Evolutionary conservation across 2,329 filamentous ascomycete species (phyloP), one percentile per base, ranked within the genome.

Genomic region (Pseudogymnoascus sp.): DNA sequence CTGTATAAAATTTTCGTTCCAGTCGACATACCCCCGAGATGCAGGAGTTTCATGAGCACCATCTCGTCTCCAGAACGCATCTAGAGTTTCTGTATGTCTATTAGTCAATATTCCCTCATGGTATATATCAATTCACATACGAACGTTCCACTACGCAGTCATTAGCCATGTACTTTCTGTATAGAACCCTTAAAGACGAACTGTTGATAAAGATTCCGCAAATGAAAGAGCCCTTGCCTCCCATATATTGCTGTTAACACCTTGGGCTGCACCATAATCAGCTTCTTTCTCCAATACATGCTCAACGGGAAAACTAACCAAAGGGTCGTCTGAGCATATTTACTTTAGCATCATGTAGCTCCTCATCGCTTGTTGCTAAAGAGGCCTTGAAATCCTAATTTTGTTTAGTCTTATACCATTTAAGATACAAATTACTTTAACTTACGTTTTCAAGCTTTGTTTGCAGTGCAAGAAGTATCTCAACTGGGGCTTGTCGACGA

Each of bases 1-100:
- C 43, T 59, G 37, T 60, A 66, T 66, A 24, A 66, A 62, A 2
- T 65, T 60, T 60, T 33, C 61, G 14, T 66, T 66, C 61, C 63
- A 66, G 16, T 66, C 38, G n/a, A 41, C 50, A 14, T 37, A 53
- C 53, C n/a, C 11, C 24, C 22, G 61, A 31, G 46, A 53, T 6
- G 5, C 33, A 0, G 10, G 22, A 22, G 63, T 66, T 14, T 7
- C 2, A 65, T 66, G 33, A 19, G 61, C 65, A 19, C 65, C 63
- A 31, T 63, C 63, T 33, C 38, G 26, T 6, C 61, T 63, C 65
- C 63, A 66, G 31, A 65, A 65, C 10, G 63, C 65, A 26, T 63
- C 41, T 19, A 66, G 28, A 26, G 61, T 66, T 38, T 2, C 62
- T 65, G 46, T 62, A n/a, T 24, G 12, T 14, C 14, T 16, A 14